Conservation (phyloP, 805 yeast genomes). For the Yamadazyma insecticola region DNA sequence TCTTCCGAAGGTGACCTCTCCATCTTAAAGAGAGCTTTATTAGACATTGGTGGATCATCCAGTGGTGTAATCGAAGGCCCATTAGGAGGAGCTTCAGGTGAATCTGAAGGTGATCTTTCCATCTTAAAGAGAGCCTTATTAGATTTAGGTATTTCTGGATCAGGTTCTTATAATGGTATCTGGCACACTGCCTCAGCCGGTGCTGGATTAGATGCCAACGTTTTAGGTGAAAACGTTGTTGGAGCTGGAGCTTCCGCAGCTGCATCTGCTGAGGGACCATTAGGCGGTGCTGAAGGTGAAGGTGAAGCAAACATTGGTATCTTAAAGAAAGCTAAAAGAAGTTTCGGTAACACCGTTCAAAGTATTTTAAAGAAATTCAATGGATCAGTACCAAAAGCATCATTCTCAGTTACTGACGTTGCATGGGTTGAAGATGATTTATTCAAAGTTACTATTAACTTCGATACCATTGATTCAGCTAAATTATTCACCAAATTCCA, state of each 20-base stretch:
- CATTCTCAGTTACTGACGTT: constrained; percentile 20
- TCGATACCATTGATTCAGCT: constrained; percentile 12
- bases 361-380: constrained; percentile 10
- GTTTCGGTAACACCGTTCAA: constrained; percentile 6
- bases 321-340: constrained; percentile 7
- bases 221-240: constrained; percentile 1
- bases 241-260: constrained; percentile 9
- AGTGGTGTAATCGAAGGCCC: constrained; percentile 5
- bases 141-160: constrained; percentile 10
- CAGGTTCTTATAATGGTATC: constrained; percentile 1
- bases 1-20: constrained; percentile 11
- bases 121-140: constrained; percentile 9
- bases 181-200: constrained; percentile 5
- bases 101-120: constrained; percentile 4
- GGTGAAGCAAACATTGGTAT: constrained; percentile 8
- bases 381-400: constrained; percentile 18
- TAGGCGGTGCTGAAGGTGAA: constrained; percentile 1
- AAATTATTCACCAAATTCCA: constrained; percentile 9
- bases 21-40: constrained; percentile 9
- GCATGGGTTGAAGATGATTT: constrained; percentile 16
- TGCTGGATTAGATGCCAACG: constrained; percentile 3
- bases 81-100: constrained; percentile 5
- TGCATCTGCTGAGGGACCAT: too few relatives aligned
- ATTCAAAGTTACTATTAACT: constrained; percentile 21
- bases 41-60: constrained; percentile 9